Evolutionary conservation across 176 grass and related monocot species (phyloP), one percentile per base, ranked within the genome.

Genomic region (Oryza australiensis): DNA sequence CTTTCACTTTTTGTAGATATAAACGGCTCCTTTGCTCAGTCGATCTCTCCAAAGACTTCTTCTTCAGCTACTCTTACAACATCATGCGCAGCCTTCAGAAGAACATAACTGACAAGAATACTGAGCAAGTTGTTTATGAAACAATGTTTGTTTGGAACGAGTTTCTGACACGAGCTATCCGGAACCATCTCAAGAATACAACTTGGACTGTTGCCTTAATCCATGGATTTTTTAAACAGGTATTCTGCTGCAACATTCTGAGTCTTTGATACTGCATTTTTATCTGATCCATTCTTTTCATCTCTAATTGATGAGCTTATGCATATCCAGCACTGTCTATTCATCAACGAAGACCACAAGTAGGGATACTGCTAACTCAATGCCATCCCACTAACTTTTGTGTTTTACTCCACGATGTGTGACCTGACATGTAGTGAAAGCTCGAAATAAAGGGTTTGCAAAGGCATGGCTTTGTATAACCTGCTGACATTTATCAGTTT

Each of bases 11-110:
- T 24, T 72, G 83, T 82, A 99, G 97, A 89, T 99, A 99, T 88
- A 99, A 99, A 88, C 76, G 85, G 26, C 89, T 99, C 16, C 87
- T 99, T 74, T 88, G 83, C 80, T 94, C 88, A 13, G 93, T 99
- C 1, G 93, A 99, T 84, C 91, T 99, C 65, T 85, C 97, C 0
- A 96, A 96, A 86, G 97, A 99, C 66, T 99, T 99, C 93, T 99
- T 96, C 97, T 99, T 96, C 85, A 99, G 97, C 77, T 99, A 99
- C 83, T 95, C 93, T 68, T 99, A 99, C 87, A 99, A 99, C 77
- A 86, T 99, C 59, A 99, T 99, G 97, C 80, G 85, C 72, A 99
- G 87, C 75, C 94, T 99, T 89, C 97, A 99, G 64, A 99, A 94
- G 83, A 99, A 99, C 40, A 72, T 95, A 85, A 86, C 26, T 5